Percentiles rank a stretch among this genome's conserved stretches.
Conservation (phyloP, 2,329 filamentous ascomycete genomes). For the Neopestalotiopsis sp. region DNA sequence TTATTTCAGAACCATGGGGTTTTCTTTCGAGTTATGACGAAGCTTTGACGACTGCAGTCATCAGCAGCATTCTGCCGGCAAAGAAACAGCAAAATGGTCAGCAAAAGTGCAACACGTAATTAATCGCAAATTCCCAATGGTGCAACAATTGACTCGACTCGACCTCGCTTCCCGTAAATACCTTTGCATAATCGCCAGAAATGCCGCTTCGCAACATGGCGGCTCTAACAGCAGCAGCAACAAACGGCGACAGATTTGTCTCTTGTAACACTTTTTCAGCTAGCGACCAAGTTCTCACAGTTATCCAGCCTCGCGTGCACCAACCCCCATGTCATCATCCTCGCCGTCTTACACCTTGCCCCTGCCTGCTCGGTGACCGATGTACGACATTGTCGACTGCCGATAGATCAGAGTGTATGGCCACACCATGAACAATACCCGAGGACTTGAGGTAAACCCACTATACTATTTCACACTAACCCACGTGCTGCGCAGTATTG, state of each 20-base stretch:
- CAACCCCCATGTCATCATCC: background rate
- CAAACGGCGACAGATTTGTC: constrained; percentile 25
- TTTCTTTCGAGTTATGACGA: constrained; percentile 39
- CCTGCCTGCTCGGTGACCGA: background rate
- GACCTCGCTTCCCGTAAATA: constrained; percentile 38
- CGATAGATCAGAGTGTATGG: background rate
- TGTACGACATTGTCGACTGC: background rate
- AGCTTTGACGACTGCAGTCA: constrained; percentile 40
- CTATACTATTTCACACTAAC: background rate
- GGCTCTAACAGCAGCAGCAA: constrained; percentile 32
- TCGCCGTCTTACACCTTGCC: background rate
- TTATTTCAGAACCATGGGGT: constrained; percentile 39
- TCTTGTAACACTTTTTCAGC: constrained; percentile 27
- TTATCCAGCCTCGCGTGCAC: background rate
- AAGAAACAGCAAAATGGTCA: constrained; percentile 36
- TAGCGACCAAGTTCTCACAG: background rate
- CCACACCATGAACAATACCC: background rate
- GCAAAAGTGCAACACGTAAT: constrained; percentile 44
- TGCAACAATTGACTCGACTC: constrained; percentile 41
- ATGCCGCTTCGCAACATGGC: constrained; percentile 25
- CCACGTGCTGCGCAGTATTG: background rate
- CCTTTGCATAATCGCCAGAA: constrained; percentile 25
- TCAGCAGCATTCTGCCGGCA: constrained; percentile 35
- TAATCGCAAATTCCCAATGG: constrained; percentile 44
- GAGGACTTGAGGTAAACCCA: background rate